Percentiles rank a stretch among this genome's conserved stretches.
These are phyloP conservation scores for Apiotrichum domesticum DNA, from an alignment of 1,284 basidiomycete genomes.

Conservation along the genomic window DNA sequence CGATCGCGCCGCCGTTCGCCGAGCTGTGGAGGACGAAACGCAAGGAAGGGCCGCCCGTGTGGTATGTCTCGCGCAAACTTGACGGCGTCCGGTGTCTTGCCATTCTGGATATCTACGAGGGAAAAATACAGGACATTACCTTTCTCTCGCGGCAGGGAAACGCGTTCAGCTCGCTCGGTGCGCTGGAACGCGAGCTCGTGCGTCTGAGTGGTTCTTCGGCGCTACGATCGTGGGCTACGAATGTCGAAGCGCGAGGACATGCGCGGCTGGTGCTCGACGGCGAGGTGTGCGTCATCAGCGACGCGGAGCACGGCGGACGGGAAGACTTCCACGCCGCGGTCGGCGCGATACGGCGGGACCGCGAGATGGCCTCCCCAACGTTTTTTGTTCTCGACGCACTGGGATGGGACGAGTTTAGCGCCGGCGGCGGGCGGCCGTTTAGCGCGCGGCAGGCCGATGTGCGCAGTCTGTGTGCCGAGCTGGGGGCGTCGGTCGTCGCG, in stretches of 20 bases:
- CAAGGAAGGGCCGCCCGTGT: constrained; percentile 3
- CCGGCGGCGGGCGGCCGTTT: constrained; percentile 2
- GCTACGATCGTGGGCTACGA: too few species aligned
- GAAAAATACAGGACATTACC: constrained; percentile 3
- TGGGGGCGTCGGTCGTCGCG: not conserved
- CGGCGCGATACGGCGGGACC: constrained; percentile 26
- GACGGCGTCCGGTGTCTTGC: constrained; percentile 39
- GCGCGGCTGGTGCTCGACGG: constrained; percentile 42
- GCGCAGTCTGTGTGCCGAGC: too few species aligned
- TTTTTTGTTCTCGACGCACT: constrained; percentile 41
- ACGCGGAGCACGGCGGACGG: constrained; percentile 13
- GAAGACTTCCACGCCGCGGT: constrained; percentile 42
- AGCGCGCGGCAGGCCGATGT: not conserved
- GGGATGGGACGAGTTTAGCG: constrained; percentile 20
- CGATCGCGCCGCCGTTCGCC: not conserved
- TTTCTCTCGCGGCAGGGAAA: constrained; percentile 37
- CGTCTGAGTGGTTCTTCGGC: too few species aligned
- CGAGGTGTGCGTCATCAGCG: constrained; percentile 33
- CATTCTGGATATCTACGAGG: constrained; percentile 6
- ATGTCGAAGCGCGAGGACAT: too few species aligned
- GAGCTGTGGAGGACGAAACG: not conserved
- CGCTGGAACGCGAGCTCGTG: constrained; percentile 22
- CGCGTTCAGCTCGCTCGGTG: constrained; percentile 27
- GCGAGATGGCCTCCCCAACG: constrained; percentile 25
- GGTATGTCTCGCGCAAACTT: constrained; percentile 43